Evolutionary conservation across 2,329 filamentous ascomycete genomes (phyloP), one percentile per base, ranked within the genome.

Genomic region (Raffaelea arxii): DNA sequence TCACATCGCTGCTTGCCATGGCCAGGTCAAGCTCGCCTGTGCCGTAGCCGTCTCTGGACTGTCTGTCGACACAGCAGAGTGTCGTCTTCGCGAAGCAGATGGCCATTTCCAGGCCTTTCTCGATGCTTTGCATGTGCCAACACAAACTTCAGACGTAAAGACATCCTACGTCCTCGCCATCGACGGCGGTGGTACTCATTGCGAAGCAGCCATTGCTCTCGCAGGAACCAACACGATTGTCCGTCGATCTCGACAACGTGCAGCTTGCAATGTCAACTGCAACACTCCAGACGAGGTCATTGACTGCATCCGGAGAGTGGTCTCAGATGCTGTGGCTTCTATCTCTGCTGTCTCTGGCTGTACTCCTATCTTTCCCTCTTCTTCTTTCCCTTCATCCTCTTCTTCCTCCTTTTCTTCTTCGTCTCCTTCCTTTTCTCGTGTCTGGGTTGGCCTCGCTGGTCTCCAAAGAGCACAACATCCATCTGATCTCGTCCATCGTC

Each of bases 41-140:
- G 48, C 48, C 6, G 48, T 49, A 14, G 48, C 48, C 9, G 38
- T 47, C 10, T 49, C 48, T 6, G 48, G 48, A 4, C 41, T 47
- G 11, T 41, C 47, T 22, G 19, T 47, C 9, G 41, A 30, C 18
- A 14, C 48, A 2, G 48, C 48, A 1, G 36, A 43, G 14, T 36
- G 25, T 3, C 48, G 42, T 14, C 48, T 49, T 18, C 21, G 44
- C 6, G 12, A 22, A 5, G 42, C 37, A 4, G 19, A 41, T 3
- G 48, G 45, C 3, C 48, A 41, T 22, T 49, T 49, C 21, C 24
- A 45, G 21, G 12, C 22, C 4, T 49, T 49, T 18, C 22, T 49
- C n/a, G 19, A 36, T 12, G 14, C 6, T 36, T 6, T 36, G n/a
- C n/a, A n/a, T n/a, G n/a, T n/a, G n/a, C n/a, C n/a, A n/a, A n/a